Conservation (phyloP, 2,329 filamentous ascomycete genomes). For the Lachnellula arida region DNA sequence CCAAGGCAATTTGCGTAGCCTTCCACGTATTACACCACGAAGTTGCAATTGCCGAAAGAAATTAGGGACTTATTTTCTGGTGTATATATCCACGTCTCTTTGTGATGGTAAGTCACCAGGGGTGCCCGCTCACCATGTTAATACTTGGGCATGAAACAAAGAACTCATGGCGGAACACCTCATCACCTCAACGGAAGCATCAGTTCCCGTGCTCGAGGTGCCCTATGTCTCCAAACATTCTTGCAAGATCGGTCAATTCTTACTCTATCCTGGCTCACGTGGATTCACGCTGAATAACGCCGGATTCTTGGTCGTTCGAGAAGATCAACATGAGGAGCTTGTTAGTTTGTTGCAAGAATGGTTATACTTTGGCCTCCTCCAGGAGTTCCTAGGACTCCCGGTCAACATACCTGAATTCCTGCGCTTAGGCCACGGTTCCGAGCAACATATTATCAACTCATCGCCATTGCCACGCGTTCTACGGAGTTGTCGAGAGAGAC, state of each 20-base stretch:
- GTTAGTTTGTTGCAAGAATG: conserved; percentile 1
- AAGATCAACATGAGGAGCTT: neutral
- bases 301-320: neutral
- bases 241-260: neutral
- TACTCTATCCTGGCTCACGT: neutral
- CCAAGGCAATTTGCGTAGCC: no score
- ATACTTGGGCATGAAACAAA: no score
- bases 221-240: neutral
- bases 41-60: no score
- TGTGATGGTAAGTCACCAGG: no score
- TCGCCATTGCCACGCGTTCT: neutral
- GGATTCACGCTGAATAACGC: neutral
- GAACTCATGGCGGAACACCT: neutral
- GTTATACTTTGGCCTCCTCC: neutral
- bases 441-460: neutral
- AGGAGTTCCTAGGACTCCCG: neutral
- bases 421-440: neutral
- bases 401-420: neutral
- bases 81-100: no score
- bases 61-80: no score
- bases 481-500: neutral
- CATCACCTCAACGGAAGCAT: neutral
- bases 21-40: no score
- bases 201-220: neutral
- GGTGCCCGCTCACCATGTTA: no score